Evolutionary conservation across 805 yeast species (phyloP), one percentile per base, ranked within the genome.

Genomic region (Cyberlindnera euphorbiiphila): DNA sequence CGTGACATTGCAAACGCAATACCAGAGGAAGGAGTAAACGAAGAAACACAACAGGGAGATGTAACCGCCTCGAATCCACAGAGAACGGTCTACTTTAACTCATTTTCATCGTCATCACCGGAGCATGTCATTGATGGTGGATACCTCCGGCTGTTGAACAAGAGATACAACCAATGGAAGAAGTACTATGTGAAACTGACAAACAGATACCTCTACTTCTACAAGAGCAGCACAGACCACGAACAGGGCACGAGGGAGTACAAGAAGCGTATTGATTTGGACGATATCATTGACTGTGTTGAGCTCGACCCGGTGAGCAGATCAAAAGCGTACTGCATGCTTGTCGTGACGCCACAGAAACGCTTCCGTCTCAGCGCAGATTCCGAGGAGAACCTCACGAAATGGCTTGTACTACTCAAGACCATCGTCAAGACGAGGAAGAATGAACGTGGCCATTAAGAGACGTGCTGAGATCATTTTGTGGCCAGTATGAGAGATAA

Each of bases 361-460:
- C 53, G 74, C 33, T 46, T 69, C 12, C 46, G 74, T 21, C 62
- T 74, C 38, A 62, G 76, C 45, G 69, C 71, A 1, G 56, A 54
- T 14, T 50, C 56, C 14, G 78, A 72, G 46, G 71, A 65, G 11
- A 76, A 71, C 17, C 53, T 73, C 47, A 60, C 69, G 2, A 59
- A 60, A 39, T 74, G 78, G 78, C 54, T 74, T 15, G 72, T 69
- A 3, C 60, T 72, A 5, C 47, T 73, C 36, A 72, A 70, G 39
- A 57, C 51, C n/a, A 54, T 44, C 25, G 54, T 46, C 15, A 49
- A 45, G 43, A 56, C 53, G 19, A 41, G 53, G 36, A 50, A 45
- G 29, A 32, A 29, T 18, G 53, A 48, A 27, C 39, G 14, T 25
- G 12, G 8, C 17, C 7, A 21, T 21, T 8, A 5, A 15, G 13